These are phyloP conservation scores for Keithomyces neogunnii DNA, from an alignment of 2,329 filamentous ascomycete species.

Conservation along the genomic window DNA sequence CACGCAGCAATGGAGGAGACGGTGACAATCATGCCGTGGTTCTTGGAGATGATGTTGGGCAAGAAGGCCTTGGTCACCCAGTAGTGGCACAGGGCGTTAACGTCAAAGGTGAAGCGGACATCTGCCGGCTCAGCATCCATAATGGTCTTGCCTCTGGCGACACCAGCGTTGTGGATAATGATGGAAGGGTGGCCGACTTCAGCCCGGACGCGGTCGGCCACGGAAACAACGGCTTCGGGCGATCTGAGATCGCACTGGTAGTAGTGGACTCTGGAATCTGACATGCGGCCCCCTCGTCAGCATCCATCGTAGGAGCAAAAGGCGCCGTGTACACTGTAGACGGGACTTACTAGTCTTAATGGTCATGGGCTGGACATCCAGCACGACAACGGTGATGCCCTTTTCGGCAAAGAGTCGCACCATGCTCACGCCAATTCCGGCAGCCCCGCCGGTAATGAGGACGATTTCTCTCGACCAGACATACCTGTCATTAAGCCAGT, in stretches of 20 bases:
- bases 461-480: constrained; percentile 63
- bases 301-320: not conserved
- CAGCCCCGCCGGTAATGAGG: constrained; percentile 65
- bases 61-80: constrained; percentile 60
- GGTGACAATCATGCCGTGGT: constrained; percentile 68
- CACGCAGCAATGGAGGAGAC: constrained; percentile 58
- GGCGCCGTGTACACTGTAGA: not conserved
- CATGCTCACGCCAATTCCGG: constrained; percentile 62
- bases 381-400: constrained; percentile 59
- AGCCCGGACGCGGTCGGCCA: constrained; percentile 43
- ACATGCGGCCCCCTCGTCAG: not conserved
- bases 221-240: constrained; percentile 39
- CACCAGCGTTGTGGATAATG: constrained; percentile 65
- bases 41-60: constrained; percentile 50
- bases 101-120: constrained; percentile 59
- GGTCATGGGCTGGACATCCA: constrained; percentile 59
- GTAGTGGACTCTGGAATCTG: constrained; percentile 49
- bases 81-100: constrained; percentile 62
- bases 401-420: constrained; percentile 56
- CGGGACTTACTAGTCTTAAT: constrained; percentile 39
- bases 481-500: constrained; percentile 36
- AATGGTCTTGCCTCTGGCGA: constrained; percentile 52
- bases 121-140: constrained; percentile 48
- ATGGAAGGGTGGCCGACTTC: constrained; percentile 57
- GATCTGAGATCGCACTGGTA: constrained; percentile 64